Evolutionary conservation across 306 rosid genomes (phyloP).

Genomic region (Biancaea sappan): DNA sequence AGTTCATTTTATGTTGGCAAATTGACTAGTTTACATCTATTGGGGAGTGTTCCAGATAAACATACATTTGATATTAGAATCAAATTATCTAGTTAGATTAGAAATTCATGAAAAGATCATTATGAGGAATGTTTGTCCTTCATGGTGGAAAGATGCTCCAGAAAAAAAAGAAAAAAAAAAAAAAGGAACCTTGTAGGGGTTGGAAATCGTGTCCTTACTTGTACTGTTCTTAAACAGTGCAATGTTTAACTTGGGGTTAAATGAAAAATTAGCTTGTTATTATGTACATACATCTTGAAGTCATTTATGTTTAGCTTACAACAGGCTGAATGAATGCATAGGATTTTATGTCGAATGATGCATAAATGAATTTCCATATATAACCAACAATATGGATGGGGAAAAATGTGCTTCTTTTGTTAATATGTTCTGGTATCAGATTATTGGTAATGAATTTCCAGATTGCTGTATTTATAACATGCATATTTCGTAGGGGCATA

Average conservation of each 20-base stretch:
- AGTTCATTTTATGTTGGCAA: too few relatives aligned
- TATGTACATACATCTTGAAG: not conserved
- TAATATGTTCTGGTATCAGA: too few relatives aligned
- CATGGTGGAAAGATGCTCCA: not conserved
- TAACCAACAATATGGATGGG: not conserved
- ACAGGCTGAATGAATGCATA: not conserved
- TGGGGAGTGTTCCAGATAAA: too few relatives aligned
- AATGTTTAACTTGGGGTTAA: not conserved
- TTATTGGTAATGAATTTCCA: too few relatives aligned
- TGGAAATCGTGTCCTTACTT: not conserved
- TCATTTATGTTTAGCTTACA: slow-evolving; percentile 2
- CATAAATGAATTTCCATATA: not conserved
- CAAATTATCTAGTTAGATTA: too few relatives aligned
- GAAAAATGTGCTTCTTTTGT: too few relatives aligned
- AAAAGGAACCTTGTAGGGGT: not conserved
- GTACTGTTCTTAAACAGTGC: not conserved
- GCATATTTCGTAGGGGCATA: not conserved
- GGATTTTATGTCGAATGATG: not conserved
- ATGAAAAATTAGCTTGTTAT: slow-evolving; percentile 3
- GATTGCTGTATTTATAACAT: too few relatives aligned
- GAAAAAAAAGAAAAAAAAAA: too few relatives aligned
- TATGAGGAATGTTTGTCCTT: not conserved
- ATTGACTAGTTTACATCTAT: too few relatives aligned
- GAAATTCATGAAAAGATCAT: not conserved
- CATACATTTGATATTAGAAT: too few relatives aligned